Percentiles rank a stretch among this genome's conserved stretches.
Conservation (phyloP, 2,329 filamentous ascomycete genomes). For the Colletotrichum brevisporum region DNA sequence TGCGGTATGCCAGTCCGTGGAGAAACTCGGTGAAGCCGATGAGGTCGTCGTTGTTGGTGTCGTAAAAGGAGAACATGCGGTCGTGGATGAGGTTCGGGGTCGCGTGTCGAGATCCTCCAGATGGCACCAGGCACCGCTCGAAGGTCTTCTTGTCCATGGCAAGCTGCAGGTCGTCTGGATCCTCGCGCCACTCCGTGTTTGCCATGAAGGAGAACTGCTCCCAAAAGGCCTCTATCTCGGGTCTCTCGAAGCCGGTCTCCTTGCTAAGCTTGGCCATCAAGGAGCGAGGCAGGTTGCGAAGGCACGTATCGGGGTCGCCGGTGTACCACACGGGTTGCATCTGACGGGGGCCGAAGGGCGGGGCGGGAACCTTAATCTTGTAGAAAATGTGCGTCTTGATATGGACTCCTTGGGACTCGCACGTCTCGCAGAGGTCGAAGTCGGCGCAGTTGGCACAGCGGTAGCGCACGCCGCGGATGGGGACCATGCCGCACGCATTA, state of each 20-base stretch:
- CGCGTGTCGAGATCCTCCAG: constrained; percentile 82
- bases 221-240: constrained; percentile 93
- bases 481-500: constrained; percentile 88
- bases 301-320: constrained; percentile 82
- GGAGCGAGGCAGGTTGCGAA: constrained; percentile 74
- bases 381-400: constrained; percentile 96
- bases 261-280: constrained; percentile 78
- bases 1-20: constrained; percentile 80
- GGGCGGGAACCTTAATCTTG: constrained; percentile 92
- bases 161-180: constrained; percentile 81
- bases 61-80: constrained; percentile 96
- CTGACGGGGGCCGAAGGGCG: constrained; percentile 84
- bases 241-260: constrained; percentile 84
- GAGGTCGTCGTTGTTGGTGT: constrained; percentile 87
- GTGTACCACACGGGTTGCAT: constrained; percentile 90
- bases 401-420: constrained; percentile 84
- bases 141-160: constrained; percentile 96
- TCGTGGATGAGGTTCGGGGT: constrained; percentile 93
- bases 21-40: constrained; percentile 96
- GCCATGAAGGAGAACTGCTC: constrained; percentile 98
- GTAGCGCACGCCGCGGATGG: constrained; percentile 93
- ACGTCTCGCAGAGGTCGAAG: constrained; percentile 95
- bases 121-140: constrained; percentile 89
- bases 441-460: constrained; percentile 96
- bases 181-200: constrained; percentile 84